Conservation (phyloP, 352 stramenopile genomes). For the Achlya hypogyna region DNA sequence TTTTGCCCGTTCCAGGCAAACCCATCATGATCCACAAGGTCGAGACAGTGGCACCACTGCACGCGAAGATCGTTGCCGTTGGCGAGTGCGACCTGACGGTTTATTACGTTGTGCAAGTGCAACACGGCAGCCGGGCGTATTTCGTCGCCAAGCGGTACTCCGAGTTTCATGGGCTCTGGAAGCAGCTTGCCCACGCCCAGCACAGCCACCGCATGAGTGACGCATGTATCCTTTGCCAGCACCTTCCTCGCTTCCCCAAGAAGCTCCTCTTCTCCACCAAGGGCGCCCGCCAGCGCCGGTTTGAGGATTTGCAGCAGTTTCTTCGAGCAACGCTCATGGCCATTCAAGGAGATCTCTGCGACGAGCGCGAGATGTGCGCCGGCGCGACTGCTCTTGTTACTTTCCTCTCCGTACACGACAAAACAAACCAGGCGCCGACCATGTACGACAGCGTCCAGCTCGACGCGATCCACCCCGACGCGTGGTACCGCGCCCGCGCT, state of each 20-base stretch:
- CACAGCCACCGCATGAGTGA: not conserved
- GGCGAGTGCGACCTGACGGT: not conserved
- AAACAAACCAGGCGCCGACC: not conserved
- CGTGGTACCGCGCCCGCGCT: not conserved
- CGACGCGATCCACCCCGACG: not conserved
- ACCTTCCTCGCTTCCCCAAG: not conserved
- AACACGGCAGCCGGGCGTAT: not conserved
- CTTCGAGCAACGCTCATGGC: not conserved
- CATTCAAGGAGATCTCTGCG: slow-evolving; percentile 6
- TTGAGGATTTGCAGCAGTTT: slow-evolving; percentile 2
- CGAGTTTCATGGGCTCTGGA: slow-evolving; percentile 4
- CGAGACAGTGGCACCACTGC: not conserved
- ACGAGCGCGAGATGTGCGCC: not conserved
- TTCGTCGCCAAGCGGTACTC: slow-evolving; percentile 14
- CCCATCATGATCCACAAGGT: slow-evolving; percentile 7
- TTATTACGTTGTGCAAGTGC: not conserved
- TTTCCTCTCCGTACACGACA: not conserved
- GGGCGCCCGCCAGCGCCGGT: not conserved
- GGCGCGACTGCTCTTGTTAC: not conserved
- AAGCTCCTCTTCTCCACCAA: not conserved
- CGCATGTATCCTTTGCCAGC: not conserved
- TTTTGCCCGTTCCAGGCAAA: not conserved
- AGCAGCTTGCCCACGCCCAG: not conserved
- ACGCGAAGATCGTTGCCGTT: slow-evolving; percentile 9
- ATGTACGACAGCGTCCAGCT: not conserved